Conservation (phyloP, 495 filamentous ascomycete genomes). For the Opeltia flavorubescens region DNA sequence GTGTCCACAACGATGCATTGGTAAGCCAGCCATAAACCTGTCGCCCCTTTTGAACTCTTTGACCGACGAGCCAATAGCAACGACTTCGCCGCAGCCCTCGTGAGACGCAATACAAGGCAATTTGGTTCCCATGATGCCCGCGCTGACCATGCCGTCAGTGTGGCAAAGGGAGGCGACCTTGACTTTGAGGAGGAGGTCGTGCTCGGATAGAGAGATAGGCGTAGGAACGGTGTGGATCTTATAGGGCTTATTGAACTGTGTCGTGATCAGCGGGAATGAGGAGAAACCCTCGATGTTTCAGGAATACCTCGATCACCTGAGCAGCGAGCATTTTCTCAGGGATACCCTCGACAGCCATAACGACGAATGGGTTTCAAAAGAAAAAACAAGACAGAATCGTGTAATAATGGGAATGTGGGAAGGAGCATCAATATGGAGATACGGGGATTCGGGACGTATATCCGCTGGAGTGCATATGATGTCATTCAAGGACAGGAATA, state of each 20-base stretch:
- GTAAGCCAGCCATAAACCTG: slow-evolving; percentile 34
- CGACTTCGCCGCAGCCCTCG: slow-evolving; percentile 43
- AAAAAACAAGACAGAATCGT: not conserved
- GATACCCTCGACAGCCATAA: slow-evolving; percentile 3
- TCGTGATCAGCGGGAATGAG: not conserved
- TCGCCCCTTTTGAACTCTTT: slow-evolving; percentile 32
- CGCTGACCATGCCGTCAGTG: slow-evolving; percentile 39
- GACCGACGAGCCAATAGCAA: slow-evolving; percentile 29
- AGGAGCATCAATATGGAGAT: not conserved
- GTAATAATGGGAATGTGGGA: not conserved
- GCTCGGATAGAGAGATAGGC: slow-evolving; percentile 26
- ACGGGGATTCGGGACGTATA: too few relatives aligned
- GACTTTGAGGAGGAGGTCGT: slow-evolving; percentile 43
- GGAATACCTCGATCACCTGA: slow-evolving; percentile 7
- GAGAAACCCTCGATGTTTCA: not conserved
- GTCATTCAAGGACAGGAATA: too few relatives aligned
- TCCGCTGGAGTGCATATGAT: too few relatives aligned
- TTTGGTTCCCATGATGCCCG: slow-evolving; percentile 26
- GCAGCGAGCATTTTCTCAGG: slow-evolving; percentile 9
- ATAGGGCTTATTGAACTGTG: slow-evolving; percentile 36
- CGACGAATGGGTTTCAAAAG: not conserved
- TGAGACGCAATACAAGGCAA: slow-evolving; percentile 43
- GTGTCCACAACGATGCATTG: slow-evolving; percentile 30
- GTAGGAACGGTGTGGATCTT: slow-evolving; percentile 31
- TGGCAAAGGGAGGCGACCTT: slow-evolving; percentile 47